These are phyloP conservation scores for Tuber melanosporum DNA, from an alignment of 495 filamentous ascomycete genomes.

Conservation along the genomic window DNA sequence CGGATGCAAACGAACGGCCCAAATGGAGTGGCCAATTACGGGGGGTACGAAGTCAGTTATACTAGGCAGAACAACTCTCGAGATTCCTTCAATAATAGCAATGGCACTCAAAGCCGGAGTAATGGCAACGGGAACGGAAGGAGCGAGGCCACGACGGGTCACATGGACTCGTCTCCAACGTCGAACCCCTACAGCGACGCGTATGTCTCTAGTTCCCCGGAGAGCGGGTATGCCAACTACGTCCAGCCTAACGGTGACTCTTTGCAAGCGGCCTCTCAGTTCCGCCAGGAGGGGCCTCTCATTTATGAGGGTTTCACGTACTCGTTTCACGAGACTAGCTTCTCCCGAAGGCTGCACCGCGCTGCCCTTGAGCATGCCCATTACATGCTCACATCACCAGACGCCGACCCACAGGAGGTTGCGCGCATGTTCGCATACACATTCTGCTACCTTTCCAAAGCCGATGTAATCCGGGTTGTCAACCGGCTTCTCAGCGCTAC, in stretches of 20 bases:
- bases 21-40: constrained; percentile 29
- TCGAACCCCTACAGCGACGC: constrained; percentile 41
- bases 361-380: constrained; percentile 58
- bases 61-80: constrained; percentile 35
- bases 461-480: constrained; percentile 49
- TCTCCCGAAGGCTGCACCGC: constrained; percentile 64
- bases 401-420: constrained; percentile 49
- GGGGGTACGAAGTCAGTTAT: constrained; percentile 40
- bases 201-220: constrained; percentile 32
- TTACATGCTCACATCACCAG: constrained; percentile 53
- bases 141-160: constrained; percentile 39
- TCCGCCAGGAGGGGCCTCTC: constrained; percentile 41
- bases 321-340: constrained; percentile 55
- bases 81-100: constrained; percentile 32
- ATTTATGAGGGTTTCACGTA: constrained; percentile 49
- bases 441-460: constrained; percentile 51
- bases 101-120: constrained; percentile 35
- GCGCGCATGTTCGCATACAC: constrained; percentile 61
- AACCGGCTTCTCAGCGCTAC: constrained; percentile 44
- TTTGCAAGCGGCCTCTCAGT: constrained; percentile 17
- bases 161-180: constrained; percentile 46
- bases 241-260: constrained; percentile 10
- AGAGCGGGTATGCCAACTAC: constrained; percentile 24
- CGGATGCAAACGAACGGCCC: constrained; percentile 28
- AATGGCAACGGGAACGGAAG: constrained; percentile 18